A percentile compares a stretch with the other conserved stretches of the same genome.
These are phyloP conservation scores for Fraxinus albicans DNA, from an alignment of 305 asterid species.

Conservation along the genomic window DNA sequence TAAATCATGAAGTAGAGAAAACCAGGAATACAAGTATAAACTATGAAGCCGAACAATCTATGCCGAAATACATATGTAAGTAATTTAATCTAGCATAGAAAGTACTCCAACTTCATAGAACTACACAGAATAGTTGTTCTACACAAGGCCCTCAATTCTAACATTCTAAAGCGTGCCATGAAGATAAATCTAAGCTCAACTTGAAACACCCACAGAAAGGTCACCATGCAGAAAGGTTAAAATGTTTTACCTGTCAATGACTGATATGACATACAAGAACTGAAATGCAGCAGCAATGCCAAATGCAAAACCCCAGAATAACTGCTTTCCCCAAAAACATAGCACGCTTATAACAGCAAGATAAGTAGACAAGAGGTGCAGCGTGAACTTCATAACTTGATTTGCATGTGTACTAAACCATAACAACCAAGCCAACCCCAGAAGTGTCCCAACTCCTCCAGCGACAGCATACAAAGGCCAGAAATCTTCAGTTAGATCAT, in stretches of 20 bases:
- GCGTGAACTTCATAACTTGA: slow-evolving; percentile 82
- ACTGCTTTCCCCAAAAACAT: slow-evolving; percentile 79
- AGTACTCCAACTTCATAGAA: neutral
- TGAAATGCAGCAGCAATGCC: slow-evolving; percentile 84
- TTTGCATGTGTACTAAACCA: slow-evolving; percentile 72
- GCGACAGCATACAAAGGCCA: slow-evolving; percentile 87
- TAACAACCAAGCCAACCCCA: slow-evolving; percentile 88
- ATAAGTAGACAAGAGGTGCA: slow-evolving; percentile 88
- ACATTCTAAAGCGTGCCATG: neutral
- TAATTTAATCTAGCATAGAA: neutral
- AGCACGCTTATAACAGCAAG: slow-evolving; percentile 91
- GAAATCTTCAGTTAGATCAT: slow-evolving; percentile 82
- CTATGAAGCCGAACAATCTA: neutral
- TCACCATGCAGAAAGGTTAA: neutral
- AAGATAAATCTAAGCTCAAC: neutral
- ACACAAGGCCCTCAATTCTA: neutral
- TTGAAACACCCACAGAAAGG: neutral
- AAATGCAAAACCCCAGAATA: slow-evolving; percentile 91
- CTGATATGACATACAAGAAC: slow-evolving; percentile 81
- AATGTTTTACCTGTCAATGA: slow-evolving; percentile 76
- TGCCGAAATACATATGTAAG: neutral
- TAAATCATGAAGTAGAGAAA: neutral
- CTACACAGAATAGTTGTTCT: neutral
- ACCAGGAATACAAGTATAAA: neutral
- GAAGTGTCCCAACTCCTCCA: slow-evolving; percentile 66